These are phyloP conservation scores for Hypoxylon intermedium DNA, from an alignment of 495 filamentous ascomycete genomes.

Conservation along the genomic window DNA sequence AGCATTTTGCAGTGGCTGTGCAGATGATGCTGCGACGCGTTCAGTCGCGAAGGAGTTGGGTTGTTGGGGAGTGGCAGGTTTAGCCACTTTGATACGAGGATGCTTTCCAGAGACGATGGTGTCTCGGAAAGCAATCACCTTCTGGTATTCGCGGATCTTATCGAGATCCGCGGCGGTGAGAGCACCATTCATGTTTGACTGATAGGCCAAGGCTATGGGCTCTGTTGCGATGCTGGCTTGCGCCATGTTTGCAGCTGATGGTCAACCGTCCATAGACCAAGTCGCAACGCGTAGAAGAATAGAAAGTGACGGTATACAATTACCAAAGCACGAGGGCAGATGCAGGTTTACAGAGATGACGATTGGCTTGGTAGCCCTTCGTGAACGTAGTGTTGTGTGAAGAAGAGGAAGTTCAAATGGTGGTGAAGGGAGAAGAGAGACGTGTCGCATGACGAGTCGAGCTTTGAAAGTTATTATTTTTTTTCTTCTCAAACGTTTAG, in stretches of 20 bases:
- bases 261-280: constrained; percentile 19
- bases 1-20: constrained; percentile 29
- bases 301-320: constrained; percentile 13
- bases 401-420: not conserved
- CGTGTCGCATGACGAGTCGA: constrained; percentile 36
- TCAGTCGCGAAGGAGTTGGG: constrained; percentile 35
- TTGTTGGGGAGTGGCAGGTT: constrained; percentile 49
- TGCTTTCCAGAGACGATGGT: constrained; percentile 77
- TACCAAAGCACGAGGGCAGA: constrained; percentile 7
- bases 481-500: no score
- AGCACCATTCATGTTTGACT: constrained; percentile 25
- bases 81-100: constrained; percentile 67
- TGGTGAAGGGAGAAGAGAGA: constrained; percentile 14
- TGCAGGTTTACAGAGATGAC: constrained; percentile 2
- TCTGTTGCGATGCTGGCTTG: constrained; percentile 27
- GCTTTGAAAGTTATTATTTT: not conserved
- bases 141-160: constrained; percentile 67
- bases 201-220: constrained; percentile 18
- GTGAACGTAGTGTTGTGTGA: constrained; percentile 11
- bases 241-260: constrained; percentile 29
- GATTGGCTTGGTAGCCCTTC: constrained; percentile 8
- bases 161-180: constrained; percentile 42
- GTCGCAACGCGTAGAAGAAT: constrained; percentile 7
- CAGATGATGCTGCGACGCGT: constrained; percentile 40
- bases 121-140: constrained; percentile 77